Evolutionary conservation across 768 basidiomycete genomes (phyloP), one percentile per base, ranked within the genome.

Genomic region (Lentinus tigrinus): DNA sequence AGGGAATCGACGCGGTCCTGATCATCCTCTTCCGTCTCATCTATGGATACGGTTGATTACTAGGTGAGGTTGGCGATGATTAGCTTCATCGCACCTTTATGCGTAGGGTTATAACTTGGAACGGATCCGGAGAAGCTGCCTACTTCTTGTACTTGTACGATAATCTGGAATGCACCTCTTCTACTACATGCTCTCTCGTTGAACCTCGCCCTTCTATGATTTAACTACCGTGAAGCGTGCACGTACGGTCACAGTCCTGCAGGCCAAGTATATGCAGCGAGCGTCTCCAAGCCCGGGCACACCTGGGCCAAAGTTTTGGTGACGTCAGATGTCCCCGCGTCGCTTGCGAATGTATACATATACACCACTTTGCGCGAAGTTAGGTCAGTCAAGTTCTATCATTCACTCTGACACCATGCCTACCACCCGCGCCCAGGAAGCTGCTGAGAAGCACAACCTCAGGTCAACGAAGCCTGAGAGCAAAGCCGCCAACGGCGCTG

Each of bases 341-440:
- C 37, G 51, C 46, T 37, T 34, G 39, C 49, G 43, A 28, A 26
- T 26, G 27, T 10, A 44, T 19, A 43, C 39, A 21, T 16, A 23
- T 21, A 42, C 31, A 16, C 28, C 8, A 7, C 39, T 34, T 23
- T 3, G 14, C 9, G 40, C 40, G 40, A 42, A 21, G 16, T 42
- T 9, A 8, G n/a, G 16, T 42, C 24, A 5, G 10, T 21, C 2
- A 42, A 3, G n/a, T 43, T 46, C 7, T 23, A 23, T 23, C 19
- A 0, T 13, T 23, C 23, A 13, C 4, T 13, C 24, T 13, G 5
- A 9, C 21, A 55, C 19, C 49, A 68, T 68, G 67, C 65, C 63
- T 3, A 65, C 58, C 36, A 66, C 65, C 17, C 63, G 65, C 44
- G 60, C 62, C 10, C 65, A 66, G 37, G 61, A 59, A 27, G 58